Base-by-base conservation (phyloP, 2,329 filamentous ascomycete species). In the Colletotrichum sp. region DNA sequence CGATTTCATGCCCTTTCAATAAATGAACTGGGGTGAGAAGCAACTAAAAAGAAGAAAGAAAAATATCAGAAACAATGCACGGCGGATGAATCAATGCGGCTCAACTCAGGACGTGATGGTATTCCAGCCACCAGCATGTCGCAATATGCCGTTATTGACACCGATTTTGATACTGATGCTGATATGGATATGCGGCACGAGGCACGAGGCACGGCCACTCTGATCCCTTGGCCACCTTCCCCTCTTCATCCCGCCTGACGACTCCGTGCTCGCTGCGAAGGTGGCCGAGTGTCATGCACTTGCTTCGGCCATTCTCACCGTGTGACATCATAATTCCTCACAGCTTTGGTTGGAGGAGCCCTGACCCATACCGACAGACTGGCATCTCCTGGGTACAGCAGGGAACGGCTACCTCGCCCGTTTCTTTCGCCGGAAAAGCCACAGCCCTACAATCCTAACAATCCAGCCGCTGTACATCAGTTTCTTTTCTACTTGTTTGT, bases 391-490 rank as follows among this genome's bases (percentile, higher is more conserved):
- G 13, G 24, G 44, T 24, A 34, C 24, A 49, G 26, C 32, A 39
- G 18, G 49, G 28, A 59, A 26, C 55, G 70, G 44, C 70, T 64
- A 73, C 71, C 71, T 67, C 71, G 66, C 71, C 39, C 59, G 44
- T 57, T 74, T 74, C 44, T 71, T 74, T 74, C 32, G 57, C 66
- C 39, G 44, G 62, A 24, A 30, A 69, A 16, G 44, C 44, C 44
- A 39, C 7, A 62, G 49, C 34, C 18, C 24, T 24, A 18, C 34
- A 9, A 13, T 32, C n/a, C 21, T 21, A 10, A 18, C 32, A n/a
- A 16, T 28, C 59, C 59, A 24, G n/a, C 18, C 28, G 59, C 59
- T 21, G 18, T 63, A n/a, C n/a, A 13, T 9, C n/a, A 52, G 6
- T 63, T 21, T 13, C 9, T 21, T 32, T n/a, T 32, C 12, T 12